Conservation (phyloP, 768 basidiomycete genomes). For the Neoboletus subvelutipes region DNA sequence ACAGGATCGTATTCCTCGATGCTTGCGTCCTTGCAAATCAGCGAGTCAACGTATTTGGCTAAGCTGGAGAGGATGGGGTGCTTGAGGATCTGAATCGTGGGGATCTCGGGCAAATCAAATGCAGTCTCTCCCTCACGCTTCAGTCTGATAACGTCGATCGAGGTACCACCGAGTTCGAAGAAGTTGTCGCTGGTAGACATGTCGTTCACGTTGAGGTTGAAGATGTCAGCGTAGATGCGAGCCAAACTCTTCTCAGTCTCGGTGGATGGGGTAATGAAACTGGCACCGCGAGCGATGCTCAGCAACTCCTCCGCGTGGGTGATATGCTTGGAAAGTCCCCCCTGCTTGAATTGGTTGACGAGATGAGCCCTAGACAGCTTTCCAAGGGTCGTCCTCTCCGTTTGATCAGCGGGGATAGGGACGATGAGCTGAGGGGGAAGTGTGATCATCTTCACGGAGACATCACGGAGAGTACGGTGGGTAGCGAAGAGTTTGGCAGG, state of each 20-base stretch:
- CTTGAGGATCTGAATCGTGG: conserved; percentile 41
- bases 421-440: background rate
- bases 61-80: conserved; percentile 31
- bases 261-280: conserved; percentile 21
- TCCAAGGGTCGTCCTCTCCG: conserved; percentile 45
- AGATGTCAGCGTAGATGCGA: conserved; percentile 33
- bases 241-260: conserved; percentile 32
- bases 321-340: conserved; percentile 33
- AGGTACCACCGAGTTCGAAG: conserved; percentile 45
- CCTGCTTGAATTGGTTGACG: conserved; percentile 35
- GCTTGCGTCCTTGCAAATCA: conserved; percentile 20
- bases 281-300: conserved; percentile 22
- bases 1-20: conserved; percentile 39
- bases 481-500: conserved; percentile 25
- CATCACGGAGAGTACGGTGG: conserved; percentile 31
- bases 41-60: conserved; percentile 32
- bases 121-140: conserved; percentile 29
- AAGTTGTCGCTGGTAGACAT: conserved; percentile 24
- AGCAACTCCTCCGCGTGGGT: conserved; percentile 28
- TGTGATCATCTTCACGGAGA: conserved; percentile 31
- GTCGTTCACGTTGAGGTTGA: conserved; percentile 24
- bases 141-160: conserved; percentile 37
- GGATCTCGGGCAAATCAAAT: conserved; percentile 33
- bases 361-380: conserved; percentile 44
- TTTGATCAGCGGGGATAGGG: conserved; percentile 27